Evolutionary conservation across 257 asterid genomes (phyloP).

Genomic region (Jaltomata sinuosa): DNA sequence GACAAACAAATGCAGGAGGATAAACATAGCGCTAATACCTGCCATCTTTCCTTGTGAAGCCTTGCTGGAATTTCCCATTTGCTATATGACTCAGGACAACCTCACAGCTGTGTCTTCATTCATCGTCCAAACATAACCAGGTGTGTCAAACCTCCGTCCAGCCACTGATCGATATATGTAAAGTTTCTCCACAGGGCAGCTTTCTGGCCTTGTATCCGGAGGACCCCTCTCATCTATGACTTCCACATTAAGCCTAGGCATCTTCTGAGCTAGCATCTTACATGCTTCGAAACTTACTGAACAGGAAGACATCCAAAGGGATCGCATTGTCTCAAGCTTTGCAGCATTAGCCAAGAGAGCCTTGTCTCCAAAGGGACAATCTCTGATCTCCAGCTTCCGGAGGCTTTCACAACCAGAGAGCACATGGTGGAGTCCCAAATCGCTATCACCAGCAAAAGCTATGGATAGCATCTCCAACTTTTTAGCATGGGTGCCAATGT

Average conservation of each 20-base stretch:
- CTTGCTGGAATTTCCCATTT: neutral
- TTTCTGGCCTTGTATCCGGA: slow-evolving; percentile 65
- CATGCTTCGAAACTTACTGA: slow-evolving; percentile 86
- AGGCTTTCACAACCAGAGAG: slow-evolving; percentile 87
- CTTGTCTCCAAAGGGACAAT: slow-evolving; percentile 94
- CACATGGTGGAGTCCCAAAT: slow-evolving; percentile 77
- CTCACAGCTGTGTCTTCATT: slow-evolving; percentile 36
- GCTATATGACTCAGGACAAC: slow-evolving; percentile 7
- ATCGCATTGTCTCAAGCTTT: slow-evolving; percentile 99
- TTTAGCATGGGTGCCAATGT: slow-evolving; percentile 77
- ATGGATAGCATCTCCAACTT: slow-evolving; percentile 92
- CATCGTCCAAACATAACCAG: slow-evolving; percentile 75
- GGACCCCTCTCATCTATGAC: slow-evolving; percentile 90
- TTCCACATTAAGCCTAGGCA: slow-evolving; percentile 82
- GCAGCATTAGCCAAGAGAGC: slow-evolving; percentile 92
- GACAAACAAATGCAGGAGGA: slow-evolving; percentile 21
- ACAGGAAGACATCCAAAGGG: slow-evolving; percentile 99
- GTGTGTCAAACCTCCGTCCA: slow-evolving; percentile 82
- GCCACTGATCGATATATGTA: slow-evolving; percentile 78
- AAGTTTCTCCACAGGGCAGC: slow-evolving; percentile 66
- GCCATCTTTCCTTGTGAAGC: slow-evolving; percentile 1
- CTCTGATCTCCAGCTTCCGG: slow-evolving; percentile 87
- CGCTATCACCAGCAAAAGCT: slow-evolving; percentile 96
- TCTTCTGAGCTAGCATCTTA: slow-evolving; percentile 69
- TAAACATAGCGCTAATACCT: slow-evolving; percentile 29